These are phyloP conservation scores for Phoenix dactylifera DNA, from an alignment of 176 grass and related monocot genomes.

Conservation along the genomic window DNA sequence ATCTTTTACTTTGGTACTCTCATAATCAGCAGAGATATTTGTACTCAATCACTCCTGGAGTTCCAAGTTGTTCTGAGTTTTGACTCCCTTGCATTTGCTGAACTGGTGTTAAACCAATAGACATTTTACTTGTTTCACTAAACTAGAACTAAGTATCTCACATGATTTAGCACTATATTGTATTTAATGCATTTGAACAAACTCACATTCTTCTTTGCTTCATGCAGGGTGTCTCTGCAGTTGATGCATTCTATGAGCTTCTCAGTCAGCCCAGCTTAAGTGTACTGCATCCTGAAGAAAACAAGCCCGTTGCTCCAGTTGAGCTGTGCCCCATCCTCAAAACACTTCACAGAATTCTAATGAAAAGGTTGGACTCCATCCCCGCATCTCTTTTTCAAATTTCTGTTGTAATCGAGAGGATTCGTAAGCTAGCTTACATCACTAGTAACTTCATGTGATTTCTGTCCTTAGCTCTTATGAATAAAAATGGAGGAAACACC, in stretches of 20 bases:
- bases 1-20: neutral
- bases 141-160: neutral
- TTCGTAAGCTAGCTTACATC: too few species aligned
- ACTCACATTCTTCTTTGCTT: slow-evolving; percentile 5
- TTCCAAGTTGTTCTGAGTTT: too few species aligned
- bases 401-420: too few species aligned
- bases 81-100: too few species aligned
- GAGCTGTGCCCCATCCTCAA: slow-evolving; percentile 92
- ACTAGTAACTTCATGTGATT: too few species aligned
- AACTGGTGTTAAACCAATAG: too few species aligned
- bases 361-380: slow-evolving; percentile 42
- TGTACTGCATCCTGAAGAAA: slow-evolving; percentile 77
- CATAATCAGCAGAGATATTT: too few species aligned
- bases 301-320: slow-evolving; percentile 80
- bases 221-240: slow-evolving; percentile 76
- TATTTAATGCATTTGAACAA: neutral
- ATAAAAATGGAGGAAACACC: too few species aligned
- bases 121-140: too few species aligned
- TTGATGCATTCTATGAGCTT: slow-evolving; percentile 95
- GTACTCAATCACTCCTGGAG: too few species aligned
- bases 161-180: neutral
- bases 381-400: neutral
- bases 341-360: slow-evolving; percentile 85
- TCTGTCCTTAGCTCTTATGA: too few species aligned
- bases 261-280: slow-evolving; percentile 83